These are phyloP conservation scores for Leptographium flavum DNA, from an alignment of 2,329 filamentous ascomycete species.

Conservation along the genomic window DNA sequence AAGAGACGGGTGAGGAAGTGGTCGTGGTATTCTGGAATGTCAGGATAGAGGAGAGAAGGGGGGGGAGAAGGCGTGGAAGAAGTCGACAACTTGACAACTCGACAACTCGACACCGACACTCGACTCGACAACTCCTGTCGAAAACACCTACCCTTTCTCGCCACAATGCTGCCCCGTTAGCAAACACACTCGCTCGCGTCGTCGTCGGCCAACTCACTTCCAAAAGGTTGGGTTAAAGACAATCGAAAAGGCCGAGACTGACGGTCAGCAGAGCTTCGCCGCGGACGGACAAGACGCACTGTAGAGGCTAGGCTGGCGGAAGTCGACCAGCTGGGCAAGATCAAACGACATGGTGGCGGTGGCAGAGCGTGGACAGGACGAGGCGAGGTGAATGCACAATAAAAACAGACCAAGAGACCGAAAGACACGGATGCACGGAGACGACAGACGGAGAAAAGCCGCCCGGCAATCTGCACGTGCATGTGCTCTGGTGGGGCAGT, in stretches of 20 bases:
- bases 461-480: too few species aligned
- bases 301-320: conserved; percentile 51
- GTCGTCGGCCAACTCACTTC: conserved; percentile 56
- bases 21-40: conserved; percentile 66
- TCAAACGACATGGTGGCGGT: conserved; percentile 6
- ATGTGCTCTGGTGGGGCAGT: too few species aligned
- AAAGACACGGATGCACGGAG: too few species aligned
- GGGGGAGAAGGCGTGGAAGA: conserved; percentile 1
- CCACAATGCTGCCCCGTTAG: conserved; percentile 53
- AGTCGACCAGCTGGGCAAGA: conserved; percentile 36
- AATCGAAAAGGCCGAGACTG: conserved; percentile 71
- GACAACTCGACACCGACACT: too few species aligned
- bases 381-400: not conserved
- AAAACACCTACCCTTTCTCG: conserved; percentile 53
- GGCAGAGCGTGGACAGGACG: not conserved
- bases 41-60: not conserved
- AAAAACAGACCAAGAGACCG: too few species aligned
- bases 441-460: too few species aligned
- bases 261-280: not conserved
- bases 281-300: conserved; percentile 30
- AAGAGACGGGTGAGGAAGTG: conserved; percentile 81
- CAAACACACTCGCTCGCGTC: not conserved
- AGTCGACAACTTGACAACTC: too few species aligned
- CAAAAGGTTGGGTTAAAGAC: conserved; percentile 97
- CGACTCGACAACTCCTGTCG: too few species aligned